Evolutionary conservation across 352 stramenopile genomes (phyloP).

Genomic region (Globisporangium barbulae): DNA sequence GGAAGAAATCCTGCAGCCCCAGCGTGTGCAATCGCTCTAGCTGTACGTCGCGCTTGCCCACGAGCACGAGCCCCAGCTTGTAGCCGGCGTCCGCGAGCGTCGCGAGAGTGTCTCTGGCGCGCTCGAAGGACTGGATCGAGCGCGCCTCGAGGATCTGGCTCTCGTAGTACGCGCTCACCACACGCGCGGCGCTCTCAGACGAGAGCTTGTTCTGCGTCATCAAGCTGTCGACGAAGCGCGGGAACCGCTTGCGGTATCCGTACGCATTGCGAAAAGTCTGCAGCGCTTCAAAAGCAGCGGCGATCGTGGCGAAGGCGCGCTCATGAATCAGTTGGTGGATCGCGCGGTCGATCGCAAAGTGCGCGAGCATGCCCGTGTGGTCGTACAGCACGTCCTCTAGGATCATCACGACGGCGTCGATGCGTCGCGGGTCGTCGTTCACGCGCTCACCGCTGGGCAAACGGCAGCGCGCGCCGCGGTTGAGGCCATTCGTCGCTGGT

Average conservation of each 20-base stretch:
- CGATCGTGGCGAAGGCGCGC: slow-evolving; percentile 62
- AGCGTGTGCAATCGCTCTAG: slow-evolving; percentile 70
- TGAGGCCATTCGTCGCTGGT: neutral
- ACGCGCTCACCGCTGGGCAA: slow-evolving; percentile 34
- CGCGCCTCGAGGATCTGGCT: slow-evolving; percentile 70
- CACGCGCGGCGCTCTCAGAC: slow-evolving; percentile 39
- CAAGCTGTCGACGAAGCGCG: slow-evolving; percentile 78
- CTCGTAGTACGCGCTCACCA: slow-evolving; percentile 76
- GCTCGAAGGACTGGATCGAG: slow-evolving; percentile 61
- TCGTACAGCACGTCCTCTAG: slow-evolving; percentile 87
- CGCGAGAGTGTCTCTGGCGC: slow-evolving; percentile 47
- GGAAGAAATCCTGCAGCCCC: slow-evolving; percentile 59
- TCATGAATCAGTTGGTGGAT: slow-evolving; percentile 70
- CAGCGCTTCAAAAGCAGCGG: slow-evolving; percentile 62
- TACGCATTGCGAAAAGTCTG: slow-evolving; percentile 81
- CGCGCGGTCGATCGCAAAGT: slow-evolving; percentile 75
- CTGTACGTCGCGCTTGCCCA: slow-evolving; percentile 74
- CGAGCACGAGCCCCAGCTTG: slow-evolving; percentile 63
- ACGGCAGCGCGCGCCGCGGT: slow-evolving; percentile 18
- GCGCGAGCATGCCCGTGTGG: slow-evolving; percentile 75
- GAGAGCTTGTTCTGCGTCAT: slow-evolving; percentile 46
- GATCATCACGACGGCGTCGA: slow-evolving; percentile 81
- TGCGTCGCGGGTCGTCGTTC: slow-evolving; percentile 43
- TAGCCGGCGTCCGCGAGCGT: slow-evolving; percentile 53
- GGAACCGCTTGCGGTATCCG: slow-evolving; percentile 82